Percentiles rank a stretch among this genome's conserved stretches.
Conservation (phyloP, 140 eudicot genomes). For the Stevia rebaudiana region DNA sequence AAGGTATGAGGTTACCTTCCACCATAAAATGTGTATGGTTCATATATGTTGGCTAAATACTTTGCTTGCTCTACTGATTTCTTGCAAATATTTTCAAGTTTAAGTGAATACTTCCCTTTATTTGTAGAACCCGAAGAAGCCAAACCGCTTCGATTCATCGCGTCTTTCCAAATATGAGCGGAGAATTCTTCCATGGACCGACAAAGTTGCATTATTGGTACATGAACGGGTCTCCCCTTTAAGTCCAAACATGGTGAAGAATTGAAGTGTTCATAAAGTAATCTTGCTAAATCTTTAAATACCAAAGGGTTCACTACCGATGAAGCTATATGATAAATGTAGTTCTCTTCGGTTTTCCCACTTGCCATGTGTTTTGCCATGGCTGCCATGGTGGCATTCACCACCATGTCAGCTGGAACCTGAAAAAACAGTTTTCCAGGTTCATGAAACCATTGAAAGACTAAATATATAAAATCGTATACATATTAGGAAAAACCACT, state of each 20-base stretch:
- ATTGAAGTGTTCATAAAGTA: conserved; percentile 72
- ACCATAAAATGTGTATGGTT: conserved; percentile 91
- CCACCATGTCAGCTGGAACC: conserved; percentile 99
- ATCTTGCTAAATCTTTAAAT: conserved; percentile 56
- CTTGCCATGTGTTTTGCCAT: conserved; percentile 78
- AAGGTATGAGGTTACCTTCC: conserved; percentile 65
- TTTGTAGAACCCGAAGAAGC: conserved; percentile 34
- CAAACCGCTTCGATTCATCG: conserved; percentile 48
- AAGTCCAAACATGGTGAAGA: conserved; percentile 65
- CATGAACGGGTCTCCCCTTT: conserved; percentile 70
- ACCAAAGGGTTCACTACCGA: conserved; percentile 90
- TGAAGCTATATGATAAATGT: conserved; percentile 91
- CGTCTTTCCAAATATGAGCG: conserved; percentile 78
- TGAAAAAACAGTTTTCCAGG: conserved; percentile 14
- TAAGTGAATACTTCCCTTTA: conserved; percentile 44
- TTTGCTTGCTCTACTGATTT: conserved; percentile 92
- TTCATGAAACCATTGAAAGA: neutral
- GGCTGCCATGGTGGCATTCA: conserved; percentile 93
- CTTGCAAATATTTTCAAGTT: conserved; percentile 67
- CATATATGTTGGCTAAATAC: conserved; percentile 77
- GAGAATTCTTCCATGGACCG: conserved; percentile 86
- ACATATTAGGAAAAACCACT: conserved; percentile 17
- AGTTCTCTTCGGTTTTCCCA: conserved; percentile 54
- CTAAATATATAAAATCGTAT: neutral
- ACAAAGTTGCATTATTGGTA: conserved; percentile 70